phyloP scores from a whole-genome alignment of 1,284 basidiomycete species.

The Hypsizygus ulmarius region DNA sequence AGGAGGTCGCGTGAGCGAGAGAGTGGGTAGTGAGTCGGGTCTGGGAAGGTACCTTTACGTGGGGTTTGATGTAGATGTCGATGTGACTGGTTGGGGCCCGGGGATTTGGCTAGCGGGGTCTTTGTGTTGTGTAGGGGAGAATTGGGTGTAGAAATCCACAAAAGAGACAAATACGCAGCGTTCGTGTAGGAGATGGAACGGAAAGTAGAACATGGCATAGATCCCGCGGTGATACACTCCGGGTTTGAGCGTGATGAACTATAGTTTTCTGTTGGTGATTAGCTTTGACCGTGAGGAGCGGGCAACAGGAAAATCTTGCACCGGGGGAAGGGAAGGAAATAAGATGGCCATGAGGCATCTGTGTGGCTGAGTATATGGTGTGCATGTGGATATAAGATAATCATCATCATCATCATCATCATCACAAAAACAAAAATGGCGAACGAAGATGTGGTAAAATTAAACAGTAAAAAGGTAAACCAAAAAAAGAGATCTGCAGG shows the following conservation, averaged over 20 bases:
- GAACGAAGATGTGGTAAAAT: no score
- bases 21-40: background rate
- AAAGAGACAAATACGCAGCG: no score
- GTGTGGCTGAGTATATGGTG: no score
- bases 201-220: background rate
- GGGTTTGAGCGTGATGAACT: conserved; percentile 1
- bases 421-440: no score
- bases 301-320: conserved; percentile 15
- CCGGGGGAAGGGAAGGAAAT: conserved; percentile 17
- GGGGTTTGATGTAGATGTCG: no score
- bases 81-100: no score
- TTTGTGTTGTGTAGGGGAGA: background rate
- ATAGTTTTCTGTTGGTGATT: conserved; percentile 18
- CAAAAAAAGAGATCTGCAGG: no score
- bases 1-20: conserved; percentile 43
- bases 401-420: background rate
- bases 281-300: conserved; percentile 17
- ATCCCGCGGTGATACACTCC: conserved; percentile 15
- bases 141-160: no score
- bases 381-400: conserved; percentile 5
- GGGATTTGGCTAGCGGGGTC: no score
- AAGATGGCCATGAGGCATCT: conserved; percentile 5
- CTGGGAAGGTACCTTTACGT: no score
- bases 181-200: background rate
- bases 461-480: no score